Percentiles rank a stretch among this genome's conserved stretches.
phyloP scores from a whole-genome alignment of 176 grass and related monocot genomes.

The Phoenix dactylifera region DNA sequence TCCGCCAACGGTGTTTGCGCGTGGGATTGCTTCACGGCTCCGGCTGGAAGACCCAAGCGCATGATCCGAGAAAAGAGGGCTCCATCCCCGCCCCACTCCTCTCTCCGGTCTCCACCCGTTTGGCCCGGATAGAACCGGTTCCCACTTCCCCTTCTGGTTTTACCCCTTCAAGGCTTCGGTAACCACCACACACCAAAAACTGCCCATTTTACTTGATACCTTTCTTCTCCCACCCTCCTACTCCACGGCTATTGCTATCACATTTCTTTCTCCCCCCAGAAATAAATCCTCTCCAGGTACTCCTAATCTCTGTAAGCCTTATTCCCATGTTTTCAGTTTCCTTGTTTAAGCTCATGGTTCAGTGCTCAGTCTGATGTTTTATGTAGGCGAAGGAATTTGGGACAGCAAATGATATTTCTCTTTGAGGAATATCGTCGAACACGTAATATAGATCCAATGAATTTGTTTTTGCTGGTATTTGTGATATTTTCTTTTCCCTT shows the following conservation, averaged over 20 bases:
- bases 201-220: slow-evolving; percentile 35
- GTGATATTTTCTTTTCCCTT: too few species aligned
- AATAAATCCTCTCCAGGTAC: too few species aligned
- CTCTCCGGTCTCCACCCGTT: slow-evolving; percentile 12
- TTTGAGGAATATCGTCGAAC: too few species aligned
- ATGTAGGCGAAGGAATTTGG: too few species aligned
- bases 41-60: background rate
- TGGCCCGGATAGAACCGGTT: slow-evolving; percentile 5
- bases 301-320: too few species aligned
- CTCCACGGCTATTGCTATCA: background rate
- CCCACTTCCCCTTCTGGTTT: slow-evolving; percentile 2
- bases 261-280: background rate
- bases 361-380: too few species aligned
- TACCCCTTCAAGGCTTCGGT: background rate
- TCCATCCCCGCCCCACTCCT: slow-evolving; percentile 6
- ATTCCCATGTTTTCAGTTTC: too few species aligned
- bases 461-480: too few species aligned
- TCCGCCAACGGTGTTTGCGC: too few species aligned
- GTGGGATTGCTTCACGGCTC: background rate
- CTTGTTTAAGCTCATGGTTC: too few species aligned
- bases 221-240: slow-evolving; percentile 13
- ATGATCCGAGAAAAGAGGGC: slow-evolving; percentile 32
- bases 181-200: slow-evolving; percentile 1
- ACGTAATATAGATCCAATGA: too few species aligned
- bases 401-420: too few species aligned